Conservation (phyloP, 768 basidiomycete genomes). For the Sarcodon aspratus region DNA sequence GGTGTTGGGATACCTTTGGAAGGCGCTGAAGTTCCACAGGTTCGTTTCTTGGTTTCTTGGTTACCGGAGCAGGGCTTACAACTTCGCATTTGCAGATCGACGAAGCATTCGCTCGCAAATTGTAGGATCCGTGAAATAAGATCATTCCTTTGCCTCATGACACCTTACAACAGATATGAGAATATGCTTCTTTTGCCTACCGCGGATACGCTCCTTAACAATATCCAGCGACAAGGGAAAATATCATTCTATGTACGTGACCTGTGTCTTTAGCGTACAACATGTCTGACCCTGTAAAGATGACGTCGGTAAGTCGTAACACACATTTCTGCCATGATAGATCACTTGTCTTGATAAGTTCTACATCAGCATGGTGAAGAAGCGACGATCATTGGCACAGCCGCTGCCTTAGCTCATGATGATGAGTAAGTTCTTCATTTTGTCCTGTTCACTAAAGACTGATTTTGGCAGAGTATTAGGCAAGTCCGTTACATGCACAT, state of each 20-base stretch:
- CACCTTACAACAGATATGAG: conserved; percentile 40
- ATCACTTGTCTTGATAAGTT: not conserved
- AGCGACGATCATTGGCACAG: conserved; percentile 81
- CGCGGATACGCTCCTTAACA: conserved; percentile 82
- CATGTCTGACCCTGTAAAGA: conserved; percentile 28
- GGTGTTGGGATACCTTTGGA: conserved; percentile 64
- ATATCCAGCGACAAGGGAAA: conserved; percentile 89
- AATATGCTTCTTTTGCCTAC: conserved; percentile 73
- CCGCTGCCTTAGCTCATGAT: conserved; percentile 69
- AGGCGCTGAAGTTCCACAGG: conserved; percentile 69
- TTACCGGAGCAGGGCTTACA: conserved; percentile 2
- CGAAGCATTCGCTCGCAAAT: conserved; percentile 48
- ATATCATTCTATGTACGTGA: conserved; percentile 77
- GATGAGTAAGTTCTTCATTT: conserved; percentile 59
- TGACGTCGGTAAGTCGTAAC: conserved; percentile 58
- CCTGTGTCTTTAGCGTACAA: not conserved
- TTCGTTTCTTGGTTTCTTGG: conserved; percentile 17
- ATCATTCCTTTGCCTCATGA: not conserved
- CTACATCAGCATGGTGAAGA: conserved; percentile 71
- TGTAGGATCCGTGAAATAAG: conserved; percentile 26
- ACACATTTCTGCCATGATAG: not conserved
- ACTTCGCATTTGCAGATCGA: conserved; percentile 38
- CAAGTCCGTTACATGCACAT: conserved; percentile 13
- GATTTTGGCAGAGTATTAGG: conserved; percentile 55
- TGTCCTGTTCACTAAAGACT: not conserved